These are phyloP conservation scores for Grifola frondosa DNA, from an alignment of 1,284 basidiomycete species.

Conservation along the genomic window DNA sequence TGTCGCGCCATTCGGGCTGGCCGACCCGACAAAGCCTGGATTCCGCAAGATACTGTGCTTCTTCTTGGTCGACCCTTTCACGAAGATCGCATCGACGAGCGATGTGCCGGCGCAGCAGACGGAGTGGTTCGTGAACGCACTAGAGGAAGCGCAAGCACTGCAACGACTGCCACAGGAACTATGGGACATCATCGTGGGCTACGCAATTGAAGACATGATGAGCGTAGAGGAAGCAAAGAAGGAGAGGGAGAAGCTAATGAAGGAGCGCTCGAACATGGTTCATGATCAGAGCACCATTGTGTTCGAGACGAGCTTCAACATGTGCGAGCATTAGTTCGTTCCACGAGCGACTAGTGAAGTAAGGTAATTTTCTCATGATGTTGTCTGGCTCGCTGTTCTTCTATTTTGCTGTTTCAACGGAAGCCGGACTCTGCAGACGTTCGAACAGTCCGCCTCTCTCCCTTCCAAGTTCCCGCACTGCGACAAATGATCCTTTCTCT, in stretches of 20 bases:
- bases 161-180: slow-evolving; percentile 9
- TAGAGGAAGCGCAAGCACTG: background rate
- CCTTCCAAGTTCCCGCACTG: no score
- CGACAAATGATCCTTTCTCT: no score
- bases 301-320: slow-evolving; percentile 15
- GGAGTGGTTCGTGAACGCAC: slow-evolving; percentile 5
- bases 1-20: slow-evolving; percentile 27
- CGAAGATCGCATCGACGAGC: slow-evolving; percentile 4
- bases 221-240: slow-evolving; percentile 11
- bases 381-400: no score
- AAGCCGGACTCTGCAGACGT: no score
- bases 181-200: slow-evolving; percentile 3
- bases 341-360: no score
- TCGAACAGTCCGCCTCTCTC: no score
- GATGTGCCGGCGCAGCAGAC: slow-evolving; percentile 6
- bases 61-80: slow-evolving; percentile 31
- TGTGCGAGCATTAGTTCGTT: slow-evolving; percentile 17
- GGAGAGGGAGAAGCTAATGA: slow-evolving; percentile 13
- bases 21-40: slow-evolving; percentile 25
- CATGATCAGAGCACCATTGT: slow-evolving; percentile 6
- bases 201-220: slow-evolving; percentile 1
- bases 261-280: slow-evolving; percentile 12
- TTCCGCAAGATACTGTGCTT: slow-evolving; percentile 30
- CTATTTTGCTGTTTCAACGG: no score
- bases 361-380: no score